Base-by-base conservation (phyloP, 768 basidiomycete genomes). In the Coprinopsis cinerea region DNA sequence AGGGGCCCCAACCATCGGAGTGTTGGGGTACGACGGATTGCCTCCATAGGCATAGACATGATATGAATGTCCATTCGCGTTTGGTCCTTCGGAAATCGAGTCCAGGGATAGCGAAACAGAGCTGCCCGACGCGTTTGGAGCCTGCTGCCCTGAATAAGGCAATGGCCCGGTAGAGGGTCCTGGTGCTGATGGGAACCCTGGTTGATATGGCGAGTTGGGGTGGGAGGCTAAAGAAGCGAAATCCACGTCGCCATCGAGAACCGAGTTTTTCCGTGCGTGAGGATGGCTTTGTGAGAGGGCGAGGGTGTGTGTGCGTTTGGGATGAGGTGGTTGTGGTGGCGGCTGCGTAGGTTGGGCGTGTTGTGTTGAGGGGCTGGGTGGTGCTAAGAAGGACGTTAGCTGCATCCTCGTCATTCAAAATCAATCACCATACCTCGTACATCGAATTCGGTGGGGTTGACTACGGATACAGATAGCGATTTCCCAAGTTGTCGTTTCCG, bases 231-330 rank as follows among this genome's bases (percentile, higher is more conserved):
- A 61, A 18, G 57, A 62, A 11, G 67, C 45, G 22, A 67, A 53
- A 35, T 70, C 63, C n/a, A 67, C 59, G 44, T 68, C 67, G 15
- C 76, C 78, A 55, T 85, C 82, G 10, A 81, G 50, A 2, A 87
- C 64, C 15, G 87, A 90, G 17, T 79, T 72, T 61, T 89, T 90
- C 27, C 88, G 79, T 0, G 85, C 88, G 53, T 90, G 88, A 0
- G 88, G 88, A 57, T 90, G 88, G 35, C 78, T 73, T 0, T 79
- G 68, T 0, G 78, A 68, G 0, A 84, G 67, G 4, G 77, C 67
- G 22, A 85, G 73, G 9, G 74, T 58, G 37, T 77, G 66, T 1
- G 74, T 76, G 14, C 81, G 78, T 18, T 32, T 43, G 5, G 17
- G 41, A 4, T 43, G 30, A 20, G 5, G 76, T 62, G 34, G 82